Evolutionary conservation across 1,284 basidiomycete genomes (phyloP).

Genomic region (Sphaerobolus stellatus): DNA sequence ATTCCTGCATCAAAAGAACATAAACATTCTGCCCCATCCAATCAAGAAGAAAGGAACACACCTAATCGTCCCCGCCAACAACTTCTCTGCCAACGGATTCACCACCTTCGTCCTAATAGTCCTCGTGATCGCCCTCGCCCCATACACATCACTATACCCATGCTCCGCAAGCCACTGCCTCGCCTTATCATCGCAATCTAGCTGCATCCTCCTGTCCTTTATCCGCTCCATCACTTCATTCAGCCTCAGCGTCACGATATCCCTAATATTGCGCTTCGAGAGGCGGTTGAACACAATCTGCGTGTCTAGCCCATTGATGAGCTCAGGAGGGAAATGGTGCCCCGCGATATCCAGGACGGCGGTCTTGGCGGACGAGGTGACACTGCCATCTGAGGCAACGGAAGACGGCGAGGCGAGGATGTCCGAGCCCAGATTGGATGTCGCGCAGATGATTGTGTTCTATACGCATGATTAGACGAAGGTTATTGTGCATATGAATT

Average conservation of each 20-base stretch:
- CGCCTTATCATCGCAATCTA: slow-evolving; percentile 70
- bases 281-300: slow-evolving; percentile 91
- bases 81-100: slow-evolving; percentile 74
- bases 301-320: slow-evolving; percentile 87
- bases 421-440: slow-evolving; percentile 59
- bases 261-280: slow-evolving; percentile 65
- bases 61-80: slow-evolving; percentile 76
- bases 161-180: slow-evolving; percentile 72
- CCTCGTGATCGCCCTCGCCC: slow-evolving; percentile 83
- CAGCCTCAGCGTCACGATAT: slow-evolving; percentile 77
- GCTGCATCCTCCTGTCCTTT: slow-evolving; percentile 60
- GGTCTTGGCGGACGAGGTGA: slow-evolving; percentile 62
- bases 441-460: slow-evolving; percentile 83
- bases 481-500: slow-evolving; percentile 11
- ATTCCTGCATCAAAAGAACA: not conserved
- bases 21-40: not conserved
- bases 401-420: slow-evolving; percentile 73
- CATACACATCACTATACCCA: slow-evolving; percentile 86
- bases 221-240: slow-evolving; percentile 72
- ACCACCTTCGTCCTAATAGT: slow-evolving; percentile 78
- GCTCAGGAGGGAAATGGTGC: slow-evolving; percentile 85
- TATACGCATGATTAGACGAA: slow-evolving; percentile 29
- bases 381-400: slow-evolving; percentile 62
- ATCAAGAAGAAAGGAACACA: slow-evolving; percentile 39
- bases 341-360: slow-evolving; percentile 75